These are phyloP conservation scores for Podaxis sp. DNA, from an alignment of 768 basidiomycete species.

Conservation along the genomic window DNA sequence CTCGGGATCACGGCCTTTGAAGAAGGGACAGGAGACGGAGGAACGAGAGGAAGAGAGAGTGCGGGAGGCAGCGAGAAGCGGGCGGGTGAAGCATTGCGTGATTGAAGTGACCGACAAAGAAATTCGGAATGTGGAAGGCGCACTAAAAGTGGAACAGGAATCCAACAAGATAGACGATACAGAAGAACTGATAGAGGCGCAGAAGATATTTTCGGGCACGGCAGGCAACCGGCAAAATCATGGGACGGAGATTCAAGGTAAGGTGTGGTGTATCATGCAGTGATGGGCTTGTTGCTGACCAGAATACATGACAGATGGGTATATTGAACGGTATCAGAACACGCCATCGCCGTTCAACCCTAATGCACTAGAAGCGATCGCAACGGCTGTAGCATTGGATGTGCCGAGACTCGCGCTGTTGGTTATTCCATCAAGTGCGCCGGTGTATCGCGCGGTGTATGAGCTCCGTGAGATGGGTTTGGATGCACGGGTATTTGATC, in stretches of 20 bases:
- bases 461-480: slow-evolving; percentile 67
- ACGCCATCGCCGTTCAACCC: slow-evolving; percentile 55
- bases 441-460: slow-evolving; percentile 60
- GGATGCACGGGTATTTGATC: slow-evolving; percentile 60
- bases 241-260: slow-evolving; percentile 7
- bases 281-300: neutral
- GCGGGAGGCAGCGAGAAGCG: slow-evolving; percentile 12
- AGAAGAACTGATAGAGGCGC: slow-evolving; percentile 5
- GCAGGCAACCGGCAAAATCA: slow-evolving; percentile 5
- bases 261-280: neutral
- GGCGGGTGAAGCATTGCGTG: slow-evolving; percentile 44
- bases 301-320: slow-evolving; percentile 16
- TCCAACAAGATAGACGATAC: slow-evolving; percentile 14
- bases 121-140: slow-evolving; percentile 55
- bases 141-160: slow-evolving; percentile 23
- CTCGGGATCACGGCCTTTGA: slow-evolving; percentile 14
- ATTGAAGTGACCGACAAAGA: slow-evolving; percentile 58
- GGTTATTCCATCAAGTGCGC: slow-evolving; percentile 60
- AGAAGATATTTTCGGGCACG: slow-evolving; percentile 8
- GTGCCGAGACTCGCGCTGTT: slow-evolving; percentile 67
- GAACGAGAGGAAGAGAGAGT: slow-evolving; percentile 13
- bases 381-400: slow-evolving; percentile 67
- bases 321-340: slow-evolving; percentile 26
- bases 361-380: slow-evolving; percentile 63
- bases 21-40: slow-evolving; percentile 9